Conservation (phyloP, 2,329 filamentous ascomycete genomes). For the Penicillium decumbens region DNA sequence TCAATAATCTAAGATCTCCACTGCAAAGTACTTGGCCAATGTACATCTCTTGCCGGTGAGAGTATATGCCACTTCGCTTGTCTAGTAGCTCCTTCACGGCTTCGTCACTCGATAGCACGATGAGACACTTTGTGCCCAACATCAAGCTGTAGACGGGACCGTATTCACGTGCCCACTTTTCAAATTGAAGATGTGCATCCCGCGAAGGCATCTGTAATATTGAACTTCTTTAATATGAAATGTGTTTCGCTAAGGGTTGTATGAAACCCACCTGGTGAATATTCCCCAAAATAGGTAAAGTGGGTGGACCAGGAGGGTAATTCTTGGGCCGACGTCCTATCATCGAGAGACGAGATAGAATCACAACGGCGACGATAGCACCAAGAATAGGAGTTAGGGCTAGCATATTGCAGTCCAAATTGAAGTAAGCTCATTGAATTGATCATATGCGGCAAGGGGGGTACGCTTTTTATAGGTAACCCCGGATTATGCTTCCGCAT, state of each 20-base stretch:
- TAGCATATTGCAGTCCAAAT: background rate
- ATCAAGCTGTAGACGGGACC: constrained; percentile 51
- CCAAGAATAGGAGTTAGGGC: constrained; percentile 7
- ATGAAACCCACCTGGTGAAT: constrained; percentile 36
- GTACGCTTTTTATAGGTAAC: background rate
- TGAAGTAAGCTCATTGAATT: background rate
- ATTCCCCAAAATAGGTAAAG: constrained; percentile 50
- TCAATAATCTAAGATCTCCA: constrained; percentile 26
- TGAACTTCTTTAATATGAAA: background rate
- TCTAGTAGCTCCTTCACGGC: constrained; percentile 52
- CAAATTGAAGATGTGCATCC: constrained; percentile 45
- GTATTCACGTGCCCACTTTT: constrained; percentile 52
- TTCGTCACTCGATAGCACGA: constrained; percentile 46
- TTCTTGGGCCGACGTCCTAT: constrained; percentile 28
- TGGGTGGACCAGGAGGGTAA: constrained; percentile 51
- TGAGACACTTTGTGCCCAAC: constrained; percentile 46
- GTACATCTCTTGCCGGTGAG: constrained; percentile 45
- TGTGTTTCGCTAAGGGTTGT: background rate
- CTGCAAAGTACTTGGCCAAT: constrained; percentile 39
- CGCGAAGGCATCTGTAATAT: constrained; percentile 38
- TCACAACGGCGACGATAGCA: constrained; percentile 4
- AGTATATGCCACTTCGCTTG: constrained; percentile 49
- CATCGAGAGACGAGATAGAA: constrained; percentile 12
- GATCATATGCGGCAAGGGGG: background rate
- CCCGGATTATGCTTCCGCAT: background rate